These are phyloP conservation scores for Fusarium begoniae DNA, from an alignment of 2,329 filamentous ascomycete species.

Conservation along the genomic window DNA sequence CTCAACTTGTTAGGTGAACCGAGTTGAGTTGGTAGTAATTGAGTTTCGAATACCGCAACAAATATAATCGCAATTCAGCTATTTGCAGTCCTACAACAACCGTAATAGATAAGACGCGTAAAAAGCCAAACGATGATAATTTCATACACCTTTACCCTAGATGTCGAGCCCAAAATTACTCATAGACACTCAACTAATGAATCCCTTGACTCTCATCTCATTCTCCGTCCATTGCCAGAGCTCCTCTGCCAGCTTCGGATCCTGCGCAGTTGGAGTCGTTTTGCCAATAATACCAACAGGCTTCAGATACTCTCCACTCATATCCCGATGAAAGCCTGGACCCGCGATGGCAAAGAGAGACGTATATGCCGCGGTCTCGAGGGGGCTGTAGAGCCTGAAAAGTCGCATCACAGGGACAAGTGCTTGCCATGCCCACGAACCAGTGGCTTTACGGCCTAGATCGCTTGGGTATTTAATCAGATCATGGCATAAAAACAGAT, in stretches of 20 bases:
- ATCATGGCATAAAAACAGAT: not conserved
- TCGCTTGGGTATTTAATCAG: not conserved
- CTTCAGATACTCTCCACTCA: not conserved
- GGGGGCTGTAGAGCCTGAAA: not conserved
- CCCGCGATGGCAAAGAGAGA: not conserved
- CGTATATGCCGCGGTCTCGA: not conserved
- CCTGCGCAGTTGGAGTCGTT: not conserved
- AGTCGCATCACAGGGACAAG: not conserved
- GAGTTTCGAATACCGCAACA: accelerated
- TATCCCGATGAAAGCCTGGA: not conserved
- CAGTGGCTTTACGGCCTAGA: not conserved
- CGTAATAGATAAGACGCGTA: too few species aligned
- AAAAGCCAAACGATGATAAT: too few species aligned
- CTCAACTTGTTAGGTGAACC: too few species aligned
- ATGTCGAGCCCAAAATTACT: not conserved
- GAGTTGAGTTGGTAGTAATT: too few species aligned
- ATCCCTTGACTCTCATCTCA: not conserved
- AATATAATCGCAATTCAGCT: not conserved
- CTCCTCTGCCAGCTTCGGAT: not conserved
- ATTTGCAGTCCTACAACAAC: not conserved
- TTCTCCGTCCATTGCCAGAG: not conserved
- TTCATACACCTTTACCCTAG: not conserved
- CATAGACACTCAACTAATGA: not conserved
- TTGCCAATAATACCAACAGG: not conserved
- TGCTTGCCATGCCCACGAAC: not conserved